Conservation (phyloP, 495 filamentous ascomycete species). For the Penicillium dipodomyicola region DNA sequence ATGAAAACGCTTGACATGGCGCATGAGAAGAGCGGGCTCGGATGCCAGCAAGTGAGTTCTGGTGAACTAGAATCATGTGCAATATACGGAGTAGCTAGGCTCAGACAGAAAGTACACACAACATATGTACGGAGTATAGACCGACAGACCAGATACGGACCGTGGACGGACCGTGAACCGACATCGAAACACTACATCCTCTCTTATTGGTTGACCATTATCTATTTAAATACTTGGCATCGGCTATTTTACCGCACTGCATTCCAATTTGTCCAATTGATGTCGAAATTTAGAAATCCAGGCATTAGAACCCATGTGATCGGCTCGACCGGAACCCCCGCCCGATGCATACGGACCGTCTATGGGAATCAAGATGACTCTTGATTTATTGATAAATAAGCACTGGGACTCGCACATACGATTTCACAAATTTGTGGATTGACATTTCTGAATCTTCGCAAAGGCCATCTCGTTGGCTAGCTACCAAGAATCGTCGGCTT, state of each 20-base stretch:
- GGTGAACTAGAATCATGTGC: no score
- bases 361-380: not conserved
- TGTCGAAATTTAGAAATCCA: not conserved
- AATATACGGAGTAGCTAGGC: no score
- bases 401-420: not conserved
- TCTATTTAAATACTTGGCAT: not conserved
- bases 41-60: no score
- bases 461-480: no score
- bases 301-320: slow-evolving; percentile 1
- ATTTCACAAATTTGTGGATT: not conserved
- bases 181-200: not conserved
- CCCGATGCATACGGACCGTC: slow-evolving; percentile 4
- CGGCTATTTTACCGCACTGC: not conserved
- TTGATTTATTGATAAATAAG: not conserved
- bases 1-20: no score
- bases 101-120: no score
- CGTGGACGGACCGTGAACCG: not conserved
- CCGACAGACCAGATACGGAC: not conserved
- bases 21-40: no score
- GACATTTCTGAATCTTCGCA: not conserved
- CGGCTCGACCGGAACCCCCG: slow-evolving; percentile 5
- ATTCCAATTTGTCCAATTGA: not conserved
- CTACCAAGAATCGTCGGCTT: no score
- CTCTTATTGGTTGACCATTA: not conserved
- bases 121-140: no score